Evolutionary conservation across 2,329 filamentous ascomycete species (phyloP), one percentile per base, ranked within the genome.

Genomic region (Xylaria sp.): DNA sequence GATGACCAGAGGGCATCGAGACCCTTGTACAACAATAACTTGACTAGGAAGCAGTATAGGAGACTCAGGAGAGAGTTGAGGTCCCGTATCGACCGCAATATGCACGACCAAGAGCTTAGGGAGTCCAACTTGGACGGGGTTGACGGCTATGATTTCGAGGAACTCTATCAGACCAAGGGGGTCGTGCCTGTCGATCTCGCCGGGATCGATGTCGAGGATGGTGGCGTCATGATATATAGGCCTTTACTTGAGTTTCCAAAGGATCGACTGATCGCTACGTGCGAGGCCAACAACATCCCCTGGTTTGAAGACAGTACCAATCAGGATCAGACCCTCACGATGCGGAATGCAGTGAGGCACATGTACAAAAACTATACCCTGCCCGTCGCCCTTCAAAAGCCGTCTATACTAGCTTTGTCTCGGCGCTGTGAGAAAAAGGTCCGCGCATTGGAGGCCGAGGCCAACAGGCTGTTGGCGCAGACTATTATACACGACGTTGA

Each of bases 231-330:
- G 64, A 80, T 94, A 20, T 87, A 91, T 74, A 87, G 93, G 8
- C 93, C 93, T 3, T 80, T 96, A 57, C 82, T 97, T 8, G 78
- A 79, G 9, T 94, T 94, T 76, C 82, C 86, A 68, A 97, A 98
- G 81, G 85, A 88, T 60, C 84, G 90, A 43, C 84, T 98, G n/a
- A 85, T 91, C 52, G 88, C 89, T 1, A 94, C 93, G 0, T 98
- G 95, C 76, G 79, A 90, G 69, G 83, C 86, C n/a, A 86, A 90
- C 72, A 80, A 84, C 0, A 82, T 97, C 10, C 81, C 83, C 0
- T 98, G 93, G 92, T 92, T 94, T 71, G 93, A 96, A 78, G 96
- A 99, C 78, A 82, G 84, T 51, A 98, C 94, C 1, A 99, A 99
- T 76, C 80, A 84, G 18, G 92, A 98, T 75, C 86, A 84, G 9